These are phyloP conservation scores for Alternaria burnsii DNA, from an alignment of 2,329 filamentous ascomycete species.

Conservation along the genomic window DNA sequence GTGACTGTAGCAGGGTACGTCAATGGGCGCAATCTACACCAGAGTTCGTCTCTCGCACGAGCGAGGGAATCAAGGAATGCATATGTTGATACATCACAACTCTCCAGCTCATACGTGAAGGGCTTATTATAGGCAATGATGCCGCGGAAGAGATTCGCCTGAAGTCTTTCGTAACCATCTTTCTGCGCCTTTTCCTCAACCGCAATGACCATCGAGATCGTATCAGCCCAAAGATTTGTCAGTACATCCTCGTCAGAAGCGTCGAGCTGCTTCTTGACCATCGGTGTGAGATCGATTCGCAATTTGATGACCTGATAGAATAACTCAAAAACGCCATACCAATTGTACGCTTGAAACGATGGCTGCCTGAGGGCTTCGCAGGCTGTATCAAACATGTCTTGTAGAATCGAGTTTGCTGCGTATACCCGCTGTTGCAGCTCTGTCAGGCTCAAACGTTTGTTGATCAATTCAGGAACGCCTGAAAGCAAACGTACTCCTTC, in stretches of 20 bases:
- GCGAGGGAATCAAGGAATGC: conserved; percentile 51
- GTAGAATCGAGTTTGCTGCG: conserved; percentile 41
- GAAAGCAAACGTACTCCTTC: conserved; percentile 12
- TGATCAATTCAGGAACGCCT: conserved; percentile 9
- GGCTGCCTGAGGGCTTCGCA: conserved; percentile 44
- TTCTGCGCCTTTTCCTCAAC: conserved; percentile 32
- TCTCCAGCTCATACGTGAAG: conserved; percentile 1
- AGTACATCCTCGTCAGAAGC: conserved; percentile 28
- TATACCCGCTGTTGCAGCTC: conserved; percentile 28
- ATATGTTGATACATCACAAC: conserved; percentile 30
- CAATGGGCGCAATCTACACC: conserved; percentile 37
- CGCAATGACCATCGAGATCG: conserved; percentile 27
- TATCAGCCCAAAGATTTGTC: conserved; percentile 32
- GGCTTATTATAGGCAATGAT: conserved; percentile 10
- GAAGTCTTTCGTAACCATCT: conserved; percentile 24
- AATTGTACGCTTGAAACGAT: conserved; percentile 38
- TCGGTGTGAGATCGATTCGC: conserved; percentile 21
- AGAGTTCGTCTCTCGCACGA: conserved; percentile 42
- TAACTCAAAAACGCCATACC: conserved; percentile 36
- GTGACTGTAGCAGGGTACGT: conserved; percentile 30
- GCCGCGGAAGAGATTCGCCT: conserved; percentile 17
- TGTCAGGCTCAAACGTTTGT: not conserved
- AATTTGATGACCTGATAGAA: conserved; percentile 21
- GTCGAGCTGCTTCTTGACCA: conserved; percentile 17
- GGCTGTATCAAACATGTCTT: conserved; percentile 40